A percentile compares a stretch with the other conserved stretches of the same genome.
These are phyloP conservation scores for Teratosphaeriaceae sp. DNA, from an alignment of 2,329 filamentous ascomycete genomes.

Conservation along the genomic window DNA sequence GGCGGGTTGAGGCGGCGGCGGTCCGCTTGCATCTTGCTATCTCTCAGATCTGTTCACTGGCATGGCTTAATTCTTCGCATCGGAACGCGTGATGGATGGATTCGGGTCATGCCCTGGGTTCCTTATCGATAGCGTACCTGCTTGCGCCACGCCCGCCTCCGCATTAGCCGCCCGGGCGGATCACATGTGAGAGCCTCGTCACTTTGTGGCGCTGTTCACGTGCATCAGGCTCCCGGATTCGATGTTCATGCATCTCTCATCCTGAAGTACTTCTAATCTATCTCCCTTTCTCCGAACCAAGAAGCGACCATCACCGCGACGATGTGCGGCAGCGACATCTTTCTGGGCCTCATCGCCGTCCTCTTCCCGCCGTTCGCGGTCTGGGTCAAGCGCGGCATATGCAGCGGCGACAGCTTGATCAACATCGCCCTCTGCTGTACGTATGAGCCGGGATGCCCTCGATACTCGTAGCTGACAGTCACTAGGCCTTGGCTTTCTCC, in stretches of 20 bases:
- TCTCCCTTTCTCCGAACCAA: too few relatives aligned
- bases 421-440: conserved; percentile 77
- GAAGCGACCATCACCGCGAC: conserved; percentile 13
- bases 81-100: too few relatives aligned
- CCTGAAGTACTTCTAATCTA: too few relatives aligned
- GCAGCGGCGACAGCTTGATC: conserved; percentile 85
- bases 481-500: conserved; percentile 47
- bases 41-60: background rate
- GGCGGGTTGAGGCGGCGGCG: conserved; percentile 88
- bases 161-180: too few relatives aligned
- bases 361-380: conserved; percentile 59
- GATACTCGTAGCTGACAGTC: background rate
- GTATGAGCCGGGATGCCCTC: conserved; percentile 5
- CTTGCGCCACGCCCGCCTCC: too few relatives aligned
- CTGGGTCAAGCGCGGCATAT: conserved; percentile 91
- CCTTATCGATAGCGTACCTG: too few relatives aligned
- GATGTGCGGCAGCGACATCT: conserved; percentile 57
- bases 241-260: too few relatives aligned
- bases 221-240: too few relatives aligned
- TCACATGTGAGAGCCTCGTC: too few relatives aligned
- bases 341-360: conserved; percentile 54
- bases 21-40: conserved; percentile 52
- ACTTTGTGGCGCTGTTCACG: too few relatives aligned
- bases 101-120: too few relatives aligned
- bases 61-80: too few relatives aligned